Evolutionary conservation across 495 filamentous ascomycete species (phyloP).

Genomic region (Penicillium turbatum): DNA sequence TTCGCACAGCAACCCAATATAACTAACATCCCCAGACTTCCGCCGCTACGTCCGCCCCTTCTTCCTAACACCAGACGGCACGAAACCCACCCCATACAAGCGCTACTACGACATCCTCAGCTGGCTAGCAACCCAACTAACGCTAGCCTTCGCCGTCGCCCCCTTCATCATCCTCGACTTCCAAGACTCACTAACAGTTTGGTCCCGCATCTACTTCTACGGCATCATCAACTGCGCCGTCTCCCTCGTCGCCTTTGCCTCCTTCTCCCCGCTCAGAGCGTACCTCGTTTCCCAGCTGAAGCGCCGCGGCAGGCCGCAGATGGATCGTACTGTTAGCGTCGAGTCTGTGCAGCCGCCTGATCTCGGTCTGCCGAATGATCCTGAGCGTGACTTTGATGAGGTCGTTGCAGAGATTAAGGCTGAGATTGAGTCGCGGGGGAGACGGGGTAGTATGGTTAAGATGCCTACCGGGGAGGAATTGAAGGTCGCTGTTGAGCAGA

Average conservation of each 20-base stretch:
- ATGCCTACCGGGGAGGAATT: constrained; percentile 47
- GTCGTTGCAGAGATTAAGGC: constrained; percentile 67
- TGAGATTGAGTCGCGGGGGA: constrained; percentile 60
- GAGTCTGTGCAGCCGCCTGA: constrained; percentile 49
- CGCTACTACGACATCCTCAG: constrained; percentile 81
- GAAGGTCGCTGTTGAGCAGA: constrained; percentile 44
- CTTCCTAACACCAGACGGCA: constrained; percentile 75
- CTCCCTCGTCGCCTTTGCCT: constrained; percentile 71
- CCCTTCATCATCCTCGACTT: constrained; percentile 83
- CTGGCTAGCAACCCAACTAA: constrained; percentile 73
- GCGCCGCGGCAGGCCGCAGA: constrained; percentile 43
- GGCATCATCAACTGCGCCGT: constrained; percentile 59
- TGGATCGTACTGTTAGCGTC: constrained; percentile 25
- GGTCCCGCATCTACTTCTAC: constrained; percentile 89
- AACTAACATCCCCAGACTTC: constrained; percentile 54
- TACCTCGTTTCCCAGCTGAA: constrained; percentile 58
- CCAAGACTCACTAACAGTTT: constrained; percentile 60
- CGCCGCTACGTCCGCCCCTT: constrained; percentile 89
- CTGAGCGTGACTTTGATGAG: constrained; percentile 72
- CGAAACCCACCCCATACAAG: constrained; percentile 63
- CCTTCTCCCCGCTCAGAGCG: constrained; percentile 57
- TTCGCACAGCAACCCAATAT: background rate
- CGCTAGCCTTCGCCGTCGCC: constrained; percentile 73
- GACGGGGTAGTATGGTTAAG: constrained; percentile 46
- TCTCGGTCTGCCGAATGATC: constrained; percentile 75